Evolutionary conservation across 1,284 basidiomycete genomes (phyloP).

Genomic region (Microbotryum scabiosae): DNA sequence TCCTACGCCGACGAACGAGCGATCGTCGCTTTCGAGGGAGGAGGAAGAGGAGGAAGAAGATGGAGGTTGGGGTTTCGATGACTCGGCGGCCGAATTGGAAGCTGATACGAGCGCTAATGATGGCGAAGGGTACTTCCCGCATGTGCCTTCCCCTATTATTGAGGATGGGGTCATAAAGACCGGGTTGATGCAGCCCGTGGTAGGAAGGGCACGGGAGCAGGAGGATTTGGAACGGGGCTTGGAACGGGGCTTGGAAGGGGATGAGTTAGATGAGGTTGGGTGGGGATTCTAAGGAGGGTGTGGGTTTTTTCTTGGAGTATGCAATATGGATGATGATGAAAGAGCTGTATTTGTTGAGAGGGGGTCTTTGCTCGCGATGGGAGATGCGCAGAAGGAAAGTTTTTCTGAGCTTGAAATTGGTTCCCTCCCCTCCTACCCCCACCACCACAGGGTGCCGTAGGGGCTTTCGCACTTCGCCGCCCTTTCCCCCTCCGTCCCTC

Average conservation of each 20-base stretch:
- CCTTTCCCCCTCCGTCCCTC: no score
- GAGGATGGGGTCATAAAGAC: not conserved
- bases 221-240: not conserved
- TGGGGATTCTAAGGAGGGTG: not conserved
- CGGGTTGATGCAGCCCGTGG: not conserved
- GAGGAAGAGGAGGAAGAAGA: not conserved
- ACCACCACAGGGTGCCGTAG: no score
- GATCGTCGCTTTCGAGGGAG: not conserved
- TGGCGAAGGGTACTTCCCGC: not conserved
- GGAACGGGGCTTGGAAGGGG: not conserved
- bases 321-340: not conserved
- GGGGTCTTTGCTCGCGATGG: no score
- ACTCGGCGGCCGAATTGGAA: not conserved
- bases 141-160: no score
- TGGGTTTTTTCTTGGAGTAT: not conserved
- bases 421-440: no score
- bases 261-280: not conserved
- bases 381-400: no score
- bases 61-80: slow-evolving; percentile 1
- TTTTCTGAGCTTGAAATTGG: no score
- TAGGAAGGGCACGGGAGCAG: not conserved
- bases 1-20: not conserved
- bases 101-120: not conserved
- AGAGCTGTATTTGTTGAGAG: no score
- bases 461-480: no score